Evolutionary conservation across 345 rosid genomes (phyloP).

Genomic region (Aurinia saxatilis): DNA sequence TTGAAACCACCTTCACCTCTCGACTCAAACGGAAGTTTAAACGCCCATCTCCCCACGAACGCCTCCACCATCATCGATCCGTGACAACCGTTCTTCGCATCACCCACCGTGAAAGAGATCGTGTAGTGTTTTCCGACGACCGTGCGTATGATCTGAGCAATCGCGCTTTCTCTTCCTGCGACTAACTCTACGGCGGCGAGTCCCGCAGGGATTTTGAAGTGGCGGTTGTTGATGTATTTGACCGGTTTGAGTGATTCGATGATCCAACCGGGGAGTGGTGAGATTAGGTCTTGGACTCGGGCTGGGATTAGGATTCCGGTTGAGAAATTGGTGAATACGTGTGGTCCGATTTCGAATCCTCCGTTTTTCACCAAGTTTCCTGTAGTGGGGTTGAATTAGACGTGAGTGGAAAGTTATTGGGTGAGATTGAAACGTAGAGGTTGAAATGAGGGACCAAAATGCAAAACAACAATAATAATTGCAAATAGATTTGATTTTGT

Average conservation of each 20-base stretch:
- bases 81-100: constrained; percentile 65
- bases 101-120: constrained; percentile 54
- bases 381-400: background rate
- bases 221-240: constrained; percentile 55
- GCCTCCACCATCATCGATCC: constrained; percentile 88
- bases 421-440: background rate
- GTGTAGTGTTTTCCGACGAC: constrained; percentile 33
- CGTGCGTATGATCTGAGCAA: constrained; percentile 71
- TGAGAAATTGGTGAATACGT: constrained; percentile 65
- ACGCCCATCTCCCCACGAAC: constrained; percentile 42
- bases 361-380: constrained; percentile 69
- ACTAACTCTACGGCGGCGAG: constrained; percentile 54
- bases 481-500: no score
- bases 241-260: constrained; percentile 77
- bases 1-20: constrained; percentile 46
- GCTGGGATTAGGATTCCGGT: constrained; percentile 82
- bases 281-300: constrained; percentile 35
- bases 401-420: background rate
- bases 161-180: constrained; percentile 89
- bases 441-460: background rate
- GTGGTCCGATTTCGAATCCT: constrained; percentile 77
- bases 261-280: constrained; percentile 90
- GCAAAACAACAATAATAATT: no score
- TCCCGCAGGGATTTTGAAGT: constrained; percentile 60
- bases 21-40: constrained; percentile 42